Evolutionary conservation across 139 green algal species (phyloP), one percentile per base, ranked within the genome.

Genomic region (Chlamydomonas incerta): DNA sequence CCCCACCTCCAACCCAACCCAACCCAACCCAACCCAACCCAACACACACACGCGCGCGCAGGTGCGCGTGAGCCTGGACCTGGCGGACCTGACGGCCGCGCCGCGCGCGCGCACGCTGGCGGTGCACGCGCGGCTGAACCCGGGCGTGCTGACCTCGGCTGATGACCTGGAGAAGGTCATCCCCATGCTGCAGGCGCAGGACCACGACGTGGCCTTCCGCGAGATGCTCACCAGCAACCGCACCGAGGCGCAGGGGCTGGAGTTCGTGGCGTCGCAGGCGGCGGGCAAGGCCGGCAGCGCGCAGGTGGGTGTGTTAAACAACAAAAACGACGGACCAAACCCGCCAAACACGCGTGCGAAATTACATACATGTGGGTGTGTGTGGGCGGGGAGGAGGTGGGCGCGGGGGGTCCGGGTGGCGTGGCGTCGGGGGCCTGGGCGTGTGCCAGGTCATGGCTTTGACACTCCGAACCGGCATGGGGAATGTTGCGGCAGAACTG

Each of bases 151-250:
- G 47, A 50, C 60, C 1, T 60, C 24, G 9, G 80, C 67, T 0
- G 80, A 85, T 47, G 80, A 85, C 66, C 80, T 85, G 66, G 80
- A 85, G 65, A 68, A 58, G 67, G 66, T 85, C 80, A 85, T 85
- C n/a, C 80, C 80, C n/a, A 50, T 85, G 80, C 80, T 85, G 65
- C 80, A 85, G 80, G 52, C 68, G 37, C 85, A 89, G 75, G 85
- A 89, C 75, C 75, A 85, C 57, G 85, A 89, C 76, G n/a, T 74
- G 55, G 66, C 46, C n/a, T 89, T 89, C 68, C 75, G 85, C 28
- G 46, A 81, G 26, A 74, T 89, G 35, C 70, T 89, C 31, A 37
- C 72, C 31, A 13, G 67, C 65, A 85, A 47, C 75, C 60, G 80
- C 47, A 69, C 80, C 34, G 80, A 75, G 50, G 69, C 80, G 50